Conservation (phyloP, 169 alveolate genomes). For the Eimeria falciformis region DNA sequence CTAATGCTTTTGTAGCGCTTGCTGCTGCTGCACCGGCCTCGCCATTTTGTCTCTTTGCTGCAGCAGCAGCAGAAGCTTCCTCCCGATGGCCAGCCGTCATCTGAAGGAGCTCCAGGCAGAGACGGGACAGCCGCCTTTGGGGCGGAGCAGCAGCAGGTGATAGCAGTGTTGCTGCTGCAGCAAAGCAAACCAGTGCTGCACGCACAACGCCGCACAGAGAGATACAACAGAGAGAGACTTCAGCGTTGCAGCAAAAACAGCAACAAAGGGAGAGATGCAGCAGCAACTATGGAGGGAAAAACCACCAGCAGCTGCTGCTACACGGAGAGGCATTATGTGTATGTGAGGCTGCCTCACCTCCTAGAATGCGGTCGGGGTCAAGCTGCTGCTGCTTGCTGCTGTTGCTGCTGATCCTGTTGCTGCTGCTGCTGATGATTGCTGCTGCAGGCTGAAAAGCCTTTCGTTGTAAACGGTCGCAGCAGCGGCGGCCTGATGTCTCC, state of each 20-base stretch:
- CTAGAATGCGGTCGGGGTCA: neutral
- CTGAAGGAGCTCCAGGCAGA: conserved; percentile 32
- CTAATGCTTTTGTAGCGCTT: conserved; percentile 23
- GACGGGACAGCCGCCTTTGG: neutral
- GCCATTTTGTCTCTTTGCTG: conserved; percentile 1
- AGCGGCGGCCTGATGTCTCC: neutral
- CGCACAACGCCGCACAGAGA: neutral
- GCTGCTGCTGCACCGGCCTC: conserved; percentile 28
- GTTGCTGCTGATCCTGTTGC: neutral
- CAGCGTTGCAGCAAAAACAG: neutral
- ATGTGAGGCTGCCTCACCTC: neutral
- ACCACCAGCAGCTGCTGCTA: neutral
- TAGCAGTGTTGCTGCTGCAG: neutral
- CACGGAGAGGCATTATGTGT: neutral
- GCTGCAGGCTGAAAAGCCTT: conserved; percentile 4
- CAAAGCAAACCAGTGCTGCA: conserved; percentile 8
- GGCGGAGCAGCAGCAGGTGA: conserved; percentile 44
- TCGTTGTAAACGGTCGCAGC: conserved; percentile 3
- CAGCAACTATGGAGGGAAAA: too few relatives aligned
- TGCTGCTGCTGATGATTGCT: neutral
- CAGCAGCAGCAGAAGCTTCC: conserved; percentile 11
- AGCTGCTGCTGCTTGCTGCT: conserved; percentile 2
- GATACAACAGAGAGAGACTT: neutral
- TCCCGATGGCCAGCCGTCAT: neutral
- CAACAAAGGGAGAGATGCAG: neutral